Conservation (phyloP, 495 filamentous ascomycete species). For the Lentithecium fluviatile region DNA sequence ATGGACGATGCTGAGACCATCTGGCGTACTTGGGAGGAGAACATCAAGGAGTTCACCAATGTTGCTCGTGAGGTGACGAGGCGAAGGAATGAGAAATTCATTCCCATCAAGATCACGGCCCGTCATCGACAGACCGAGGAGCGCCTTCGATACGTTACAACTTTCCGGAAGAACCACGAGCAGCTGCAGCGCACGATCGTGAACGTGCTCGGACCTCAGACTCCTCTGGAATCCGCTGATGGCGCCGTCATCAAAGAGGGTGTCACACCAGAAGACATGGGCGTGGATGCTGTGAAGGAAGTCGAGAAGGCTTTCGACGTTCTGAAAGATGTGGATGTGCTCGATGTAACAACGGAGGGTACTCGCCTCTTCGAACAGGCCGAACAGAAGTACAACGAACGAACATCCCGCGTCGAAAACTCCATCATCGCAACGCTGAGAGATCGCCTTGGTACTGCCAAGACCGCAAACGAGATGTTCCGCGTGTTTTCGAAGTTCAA, state of each 20-base stretch:
- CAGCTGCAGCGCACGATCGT: constrained; percentile 94
- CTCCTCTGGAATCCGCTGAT: constrained; percentile 45
- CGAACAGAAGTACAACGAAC: constrained; percentile 93
- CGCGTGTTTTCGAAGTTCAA: constrained; percentile 99
- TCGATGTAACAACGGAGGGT: constrained; percentile 86
- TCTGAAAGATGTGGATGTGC: constrained; percentile 87
- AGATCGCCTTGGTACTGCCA: constrained; percentile 90
- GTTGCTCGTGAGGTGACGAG: constrained; percentile 91
- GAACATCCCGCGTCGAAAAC: constrained; percentile 94
- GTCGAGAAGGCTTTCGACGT: constrained; percentile 91
- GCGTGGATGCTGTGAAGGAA: constrained; percentile 96
- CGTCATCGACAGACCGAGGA: constrained; percentile 84
- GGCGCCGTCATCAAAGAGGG: constrained; percentile 50
- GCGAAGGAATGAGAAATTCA: constrained; percentile 91
- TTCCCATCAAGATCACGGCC: constrained; percentile 89
- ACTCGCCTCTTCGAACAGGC: constrained; percentile 87
- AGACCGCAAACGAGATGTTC: constrained; percentile 98
- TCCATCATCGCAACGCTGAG: constrained; percentile 94
- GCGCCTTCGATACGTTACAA: constrained; percentile 85
- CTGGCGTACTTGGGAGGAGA: constrained; percentile 91
- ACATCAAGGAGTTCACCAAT: constrained; percentile 95
- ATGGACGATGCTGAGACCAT: constrained; percentile 82
- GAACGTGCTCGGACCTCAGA: constrained; percentile 81
- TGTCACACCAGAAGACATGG: constrained; percentile 83
- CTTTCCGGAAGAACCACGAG: constrained; percentile 93